Evolutionary conservation across 2,329 filamentous ascomycete species (phyloP).

Genomic region (Knoxdaviesia capensis): DNA sequence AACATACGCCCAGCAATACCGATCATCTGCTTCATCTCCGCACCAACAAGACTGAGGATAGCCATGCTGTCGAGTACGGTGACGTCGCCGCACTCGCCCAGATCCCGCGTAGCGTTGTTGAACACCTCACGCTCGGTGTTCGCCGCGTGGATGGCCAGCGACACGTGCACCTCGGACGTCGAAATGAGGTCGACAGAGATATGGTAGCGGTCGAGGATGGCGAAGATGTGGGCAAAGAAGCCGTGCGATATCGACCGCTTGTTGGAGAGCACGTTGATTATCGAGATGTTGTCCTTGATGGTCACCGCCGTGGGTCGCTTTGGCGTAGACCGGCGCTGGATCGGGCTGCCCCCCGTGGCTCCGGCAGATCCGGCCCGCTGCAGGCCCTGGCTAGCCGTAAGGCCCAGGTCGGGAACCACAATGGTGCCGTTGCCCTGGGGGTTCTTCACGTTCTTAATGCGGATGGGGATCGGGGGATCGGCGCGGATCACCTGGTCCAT

Average conservation of each 20-base stretch:
- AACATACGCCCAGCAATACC: conserved; percentile 93
- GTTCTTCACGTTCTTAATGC: conserved; percentile 86
- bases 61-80: conserved; percentile 85
- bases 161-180: conserved; percentile 90
- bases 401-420: conserved; percentile 54
- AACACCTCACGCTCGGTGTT: conserved; percentile 42
- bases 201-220: conserved; percentile 67
- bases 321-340: conserved; percentile 21
- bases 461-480: conserved; percentile 58
- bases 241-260: conserved; percentile 90
- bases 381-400: conserved; percentile 28
- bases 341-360: not conserved
- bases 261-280: conserved; percentile 96
- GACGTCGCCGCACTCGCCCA: conserved; percentile 70
- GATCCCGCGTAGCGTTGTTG: conserved; percentile 46
- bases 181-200: conserved; percentile 93
- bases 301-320: conserved; percentile 79
- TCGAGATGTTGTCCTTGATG: conserved; percentile 90
- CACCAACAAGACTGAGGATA: conserved; percentile 83
- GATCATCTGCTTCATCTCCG: conserved; percentile 94
- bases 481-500: conserved; percentile 92
- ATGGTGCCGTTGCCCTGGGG: conserved; percentile 60
- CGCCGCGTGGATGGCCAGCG: conserved; percentile 83
- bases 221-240: conserved; percentile 88
- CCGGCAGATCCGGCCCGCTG: not conserved